These are phyloP conservation scores for Clarireedia homoeocarpa DNA, from an alignment of 2,329 filamentous ascomycete genomes.

Conservation along the genomic window DNA sequence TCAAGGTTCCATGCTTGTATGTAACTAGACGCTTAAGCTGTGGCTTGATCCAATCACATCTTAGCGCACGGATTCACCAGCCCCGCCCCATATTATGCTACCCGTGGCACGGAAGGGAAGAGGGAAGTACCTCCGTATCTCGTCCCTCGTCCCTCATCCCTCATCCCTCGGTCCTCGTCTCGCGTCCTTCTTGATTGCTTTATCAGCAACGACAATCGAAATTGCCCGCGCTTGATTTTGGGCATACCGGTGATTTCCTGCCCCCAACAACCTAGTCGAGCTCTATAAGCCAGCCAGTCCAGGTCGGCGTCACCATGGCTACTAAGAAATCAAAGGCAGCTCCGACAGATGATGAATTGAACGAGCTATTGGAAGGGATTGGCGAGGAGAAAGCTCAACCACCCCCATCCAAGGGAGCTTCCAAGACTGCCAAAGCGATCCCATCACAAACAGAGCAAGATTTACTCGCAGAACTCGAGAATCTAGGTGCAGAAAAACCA, in stretches of 20 bases:
- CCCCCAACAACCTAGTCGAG: too few species aligned
- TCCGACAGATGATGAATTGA: constrained; percentile 53
- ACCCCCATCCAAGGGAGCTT: constrained; percentile 33
- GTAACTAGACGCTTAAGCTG: not conserved
- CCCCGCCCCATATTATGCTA: not conserved
- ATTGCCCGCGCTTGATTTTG: too few species aligned
- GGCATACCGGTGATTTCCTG: too few species aligned
- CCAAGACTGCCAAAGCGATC: constrained; percentile 28
- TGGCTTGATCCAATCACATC: constrained; percentile 9
- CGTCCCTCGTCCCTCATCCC: too few species aligned
- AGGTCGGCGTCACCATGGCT: constrained; percentile 39
- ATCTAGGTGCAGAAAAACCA: constrained; percentile 57
- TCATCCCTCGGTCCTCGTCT: too few species aligned
- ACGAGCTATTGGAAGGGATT: constrained; percentile 58
- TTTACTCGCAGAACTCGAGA: constrained; percentile 80
- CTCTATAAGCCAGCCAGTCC: too few species aligned
- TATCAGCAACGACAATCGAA: not conserved
- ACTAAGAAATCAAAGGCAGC: constrained; percentile 51
- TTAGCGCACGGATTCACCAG: not conserved
- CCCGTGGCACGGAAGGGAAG: not conserved
- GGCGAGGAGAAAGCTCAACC: constrained; percentile 42
- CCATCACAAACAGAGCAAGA: constrained; percentile 50
- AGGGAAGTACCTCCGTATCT: not conserved
- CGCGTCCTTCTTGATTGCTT: not conserved
- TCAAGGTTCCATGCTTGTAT: not conserved